Percentiles rank a stretch among this genome's conserved stretches.
Evolutionary conservation across 106 monocot species (phyloP).

Genomic region (Xerophyta viscosa): DNA sequence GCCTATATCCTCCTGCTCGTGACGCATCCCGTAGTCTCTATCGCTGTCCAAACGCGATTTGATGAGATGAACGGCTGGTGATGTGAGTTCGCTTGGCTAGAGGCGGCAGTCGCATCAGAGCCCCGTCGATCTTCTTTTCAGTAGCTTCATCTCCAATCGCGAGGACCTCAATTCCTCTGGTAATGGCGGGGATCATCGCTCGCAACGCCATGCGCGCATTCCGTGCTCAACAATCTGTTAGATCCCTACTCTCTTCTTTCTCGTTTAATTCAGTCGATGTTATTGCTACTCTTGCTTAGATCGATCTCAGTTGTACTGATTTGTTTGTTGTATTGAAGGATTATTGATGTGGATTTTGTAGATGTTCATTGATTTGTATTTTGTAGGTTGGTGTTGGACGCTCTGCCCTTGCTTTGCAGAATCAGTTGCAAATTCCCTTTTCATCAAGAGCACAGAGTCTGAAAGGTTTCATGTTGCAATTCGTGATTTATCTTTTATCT

Average conservation of each 20-base stretch:
- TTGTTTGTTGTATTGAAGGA: too few relatives aligned
- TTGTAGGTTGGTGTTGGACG: constrained; percentile 7
- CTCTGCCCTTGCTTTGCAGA: constrained; percentile 2
- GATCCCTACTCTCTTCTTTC: not conserved
- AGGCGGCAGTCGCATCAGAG: not conserved
- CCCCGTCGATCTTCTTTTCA: not conserved
- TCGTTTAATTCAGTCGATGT: not conserved
- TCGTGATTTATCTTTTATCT: not conserved
- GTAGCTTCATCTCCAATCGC: too few relatives aligned
- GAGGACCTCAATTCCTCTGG: too few relatives aligned
- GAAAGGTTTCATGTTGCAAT: constrained; percentile 1
- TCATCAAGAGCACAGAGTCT: constrained; percentile 7
- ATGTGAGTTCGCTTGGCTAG: too few relatives aligned
- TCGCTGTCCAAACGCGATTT: too few relatives aligned
- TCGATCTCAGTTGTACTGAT: too few relatives aligned
- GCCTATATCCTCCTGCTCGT: too few relatives aligned
- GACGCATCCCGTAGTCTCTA: too few relatives aligned
- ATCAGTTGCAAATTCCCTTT: not conserved
- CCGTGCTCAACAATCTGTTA: constrained; percentile 18
- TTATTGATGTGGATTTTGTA: too few relatives aligned
- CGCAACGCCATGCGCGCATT: constrained; percentile 23
- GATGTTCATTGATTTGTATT: too few relatives aligned
- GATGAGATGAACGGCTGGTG: too few relatives aligned
- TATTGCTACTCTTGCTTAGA: not conserved
- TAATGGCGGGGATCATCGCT: constrained; percentile 15